Base-by-base conservation (phyloP, 805 yeast species). In the Groenewaldozyma tartarivorans region DNA sequence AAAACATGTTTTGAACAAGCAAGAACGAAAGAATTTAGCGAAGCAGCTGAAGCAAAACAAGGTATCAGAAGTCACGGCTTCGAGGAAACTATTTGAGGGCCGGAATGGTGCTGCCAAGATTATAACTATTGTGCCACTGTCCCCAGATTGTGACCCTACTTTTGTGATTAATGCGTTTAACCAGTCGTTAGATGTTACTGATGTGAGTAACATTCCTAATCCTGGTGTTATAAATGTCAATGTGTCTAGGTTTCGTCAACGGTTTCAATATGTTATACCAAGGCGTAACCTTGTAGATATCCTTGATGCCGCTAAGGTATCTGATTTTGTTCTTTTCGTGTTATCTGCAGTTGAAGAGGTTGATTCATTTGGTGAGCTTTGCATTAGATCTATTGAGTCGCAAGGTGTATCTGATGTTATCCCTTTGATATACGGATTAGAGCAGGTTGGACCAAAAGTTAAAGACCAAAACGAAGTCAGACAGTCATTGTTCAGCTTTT, bases 281-380 rank as follows among this genome's bases (percentile, higher is more conserved):
- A 72, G 72, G 65, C 56, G 64, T 39, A 74, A 81, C 55, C 71
- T 87, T 39, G 59, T 84, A 29, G 67, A 81, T 16, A 70, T 92
- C 24, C 58, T 92, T 43, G 96, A 92, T 62, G 81, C 94, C 26
- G 85, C 94, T 16, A 84, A 84, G 55, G 75, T 84, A 4, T 79
- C 97, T 0, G 98, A 92, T 65, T 86, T 77, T 56, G 92, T 87
- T 2, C 65, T 94, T 1, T 82, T 92, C 59, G 94, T 88, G n/a
- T 66, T 92, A 33, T 85, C 95, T 43, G 95, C 95, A 5, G 67
- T 74, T 16, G 74, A 77, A 37, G 97, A 92, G 63, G 90, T 90
- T 40, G 87, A 81, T 49, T 72, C 71, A 31, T 74, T 76, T 52
- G 97, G 97, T 37, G 98, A 92, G 63, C 88, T 85, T 54, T 76